phyloP scores from a whole-genome alignment of 257 asterid species.

The Lycium ferocissimum region DNA sequence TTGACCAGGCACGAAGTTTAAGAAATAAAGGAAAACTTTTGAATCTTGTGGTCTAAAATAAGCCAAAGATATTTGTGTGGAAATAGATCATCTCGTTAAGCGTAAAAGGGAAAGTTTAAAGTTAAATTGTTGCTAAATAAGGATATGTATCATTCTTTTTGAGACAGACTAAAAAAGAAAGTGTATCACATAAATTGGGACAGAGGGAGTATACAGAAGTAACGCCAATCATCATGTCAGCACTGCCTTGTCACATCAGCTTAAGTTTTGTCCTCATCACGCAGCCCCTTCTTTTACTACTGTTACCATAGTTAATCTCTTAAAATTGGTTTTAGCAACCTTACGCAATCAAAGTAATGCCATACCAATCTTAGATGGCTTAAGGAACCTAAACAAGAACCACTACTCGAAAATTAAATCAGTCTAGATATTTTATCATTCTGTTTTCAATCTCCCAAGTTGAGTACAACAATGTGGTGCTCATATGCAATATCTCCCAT shows the following conservation, averaged over 20 bases:
- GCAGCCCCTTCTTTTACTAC: constrained; percentile 1
- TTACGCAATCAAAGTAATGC: background rate
- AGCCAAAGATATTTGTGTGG: too few relatives aligned
- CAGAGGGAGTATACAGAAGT: background rate
- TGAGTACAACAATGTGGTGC: background rate
- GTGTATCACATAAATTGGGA: background rate
- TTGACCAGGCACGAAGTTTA: too few relatives aligned
- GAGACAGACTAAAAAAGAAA: too few relatives aligned
- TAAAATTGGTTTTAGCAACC: constrained; percentile 12
- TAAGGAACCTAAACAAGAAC: constrained; percentile 19
- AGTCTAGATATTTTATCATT: constrained; percentile 20
- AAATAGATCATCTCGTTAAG: too few relatives aligned
- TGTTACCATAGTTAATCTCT: background rate
- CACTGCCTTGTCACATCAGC: constrained; percentile 10
- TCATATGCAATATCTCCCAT: background rate
- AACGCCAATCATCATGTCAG: background rate
- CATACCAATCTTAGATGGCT: background rate
- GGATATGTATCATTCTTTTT: too few relatives aligned
- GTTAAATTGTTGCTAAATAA: too few relatives aligned
- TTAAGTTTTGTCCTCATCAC: background rate
- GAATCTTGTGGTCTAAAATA: too few relatives aligned
- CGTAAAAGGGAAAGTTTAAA: too few relatives aligned
- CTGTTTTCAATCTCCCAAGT: constrained; percentile 13
- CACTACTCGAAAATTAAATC: background rate
- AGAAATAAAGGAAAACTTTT: too few relatives aligned